These are phyloP conservation scores for Sextonia rubra DNA, from an alignment of 164 flowering plant genomes.

Conservation along the genomic window DNA sequence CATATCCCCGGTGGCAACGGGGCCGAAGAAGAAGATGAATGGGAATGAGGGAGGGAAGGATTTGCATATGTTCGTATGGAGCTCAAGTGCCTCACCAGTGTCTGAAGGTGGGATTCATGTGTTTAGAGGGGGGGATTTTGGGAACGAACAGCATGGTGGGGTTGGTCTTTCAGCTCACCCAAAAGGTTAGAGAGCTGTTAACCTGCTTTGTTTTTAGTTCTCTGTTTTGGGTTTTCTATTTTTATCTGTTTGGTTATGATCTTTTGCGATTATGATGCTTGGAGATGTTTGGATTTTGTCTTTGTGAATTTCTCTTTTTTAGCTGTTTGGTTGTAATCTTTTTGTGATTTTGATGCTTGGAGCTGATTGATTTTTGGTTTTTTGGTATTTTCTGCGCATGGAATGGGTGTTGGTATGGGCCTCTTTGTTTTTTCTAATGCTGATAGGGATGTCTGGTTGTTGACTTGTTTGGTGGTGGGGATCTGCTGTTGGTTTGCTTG, in stretches of 20 bases:
- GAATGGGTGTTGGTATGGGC: background rate
- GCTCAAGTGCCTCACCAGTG: conserved; percentile 92
- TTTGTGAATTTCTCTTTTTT: background rate
- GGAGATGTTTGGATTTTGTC: background rate
- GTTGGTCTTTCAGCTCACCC: conserved; percentile 28
- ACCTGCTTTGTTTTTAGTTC: too few species aligned
- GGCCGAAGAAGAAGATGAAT: conserved; percentile 42
- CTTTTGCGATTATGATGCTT: too few species aligned
- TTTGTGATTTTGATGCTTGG: background rate
- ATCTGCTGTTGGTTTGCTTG: background rate
- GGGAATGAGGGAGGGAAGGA: conserved; percentile 60
- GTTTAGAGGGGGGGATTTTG: conserved; percentile 40
- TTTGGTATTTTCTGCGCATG: conserved; percentile 1
- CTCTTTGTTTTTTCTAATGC: conserved; percentile 5
- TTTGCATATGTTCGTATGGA: conserved; percentile 98
- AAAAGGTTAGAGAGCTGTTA: conserved; percentile 35
- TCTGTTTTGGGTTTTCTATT: too few species aligned
- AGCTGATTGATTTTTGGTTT: conserved; percentile 3
- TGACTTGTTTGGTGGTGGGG: conserved; percentile 8
- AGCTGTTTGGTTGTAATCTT: background rate
- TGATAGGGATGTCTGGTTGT: conserved; percentile 19
- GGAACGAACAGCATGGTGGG: conserved; percentile 34
- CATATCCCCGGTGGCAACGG: too few species aligned
- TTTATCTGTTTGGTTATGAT: too few species aligned
- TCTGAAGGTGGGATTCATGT: conserved; percentile 81